Base-by-base conservation (phyloP, 768 basidiomycete genomes). In the Ramaria sp. region DNA sequence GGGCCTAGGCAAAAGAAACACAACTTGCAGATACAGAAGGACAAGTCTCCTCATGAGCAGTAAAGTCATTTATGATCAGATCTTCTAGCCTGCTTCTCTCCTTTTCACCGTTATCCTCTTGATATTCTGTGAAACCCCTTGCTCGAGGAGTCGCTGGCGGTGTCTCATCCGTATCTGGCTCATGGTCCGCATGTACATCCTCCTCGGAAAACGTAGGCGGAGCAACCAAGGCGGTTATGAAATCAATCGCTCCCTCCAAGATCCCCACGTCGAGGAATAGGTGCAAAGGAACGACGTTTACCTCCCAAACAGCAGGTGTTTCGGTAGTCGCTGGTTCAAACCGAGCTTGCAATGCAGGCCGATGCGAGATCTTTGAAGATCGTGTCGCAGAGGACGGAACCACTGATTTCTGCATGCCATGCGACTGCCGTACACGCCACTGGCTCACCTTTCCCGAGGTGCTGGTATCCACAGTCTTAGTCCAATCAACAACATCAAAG, bases 401-500 rank as follows among this genome's bases (percentile, higher is more conserved):
- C 33, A 55, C 31, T 58, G 67, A 47, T 58, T 67, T 63, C 38
- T 64, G 41, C 39, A 57, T 64, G 34, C 62, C 55, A 42, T 59
- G 51, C 22, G 51, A 63, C 42, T 66, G 69, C 62, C 70, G 78
- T 34, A 70, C 75, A 48, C 86, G 75, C 88, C 88, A 90, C 12
- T 72, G 69, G 0, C 84, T 82, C 10, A 83, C 53, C 66, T 78
- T 82, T 31, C 77, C 70, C n/a, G 80, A 77, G 33, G 69, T 68
- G 27, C 63, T 66, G 45, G 67, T 63, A 59, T 73, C 65, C 37
- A 66, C 69, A 4, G 70, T 63, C 51, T 72, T 70, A 13, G 81
- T 85, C 87, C 86, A 88, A 61, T 89, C 81, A 9, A 75, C 61
- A 6, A 82, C 63, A 11, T 78, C 76, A 59, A 91, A 83, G 12